These are phyloP conservation scores for Chlorella variabilis DNA, from an alignment of 163 green algal species.

Conservation along the genomic window DNA sequence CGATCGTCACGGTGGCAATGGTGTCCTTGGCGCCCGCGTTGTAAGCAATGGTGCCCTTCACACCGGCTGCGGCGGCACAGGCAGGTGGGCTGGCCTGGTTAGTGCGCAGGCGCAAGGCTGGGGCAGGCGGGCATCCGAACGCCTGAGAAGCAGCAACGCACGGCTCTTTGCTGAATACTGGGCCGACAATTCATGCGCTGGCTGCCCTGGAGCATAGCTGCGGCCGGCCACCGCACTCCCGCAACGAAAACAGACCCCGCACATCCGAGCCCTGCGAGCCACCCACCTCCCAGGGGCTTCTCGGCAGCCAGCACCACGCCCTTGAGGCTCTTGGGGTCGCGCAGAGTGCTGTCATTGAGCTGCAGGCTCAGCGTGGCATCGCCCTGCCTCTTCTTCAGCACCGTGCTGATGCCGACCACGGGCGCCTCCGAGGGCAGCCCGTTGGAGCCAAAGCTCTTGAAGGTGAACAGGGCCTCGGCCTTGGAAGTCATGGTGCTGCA, in stretches of 20 bases:
- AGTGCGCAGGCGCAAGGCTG: no score
- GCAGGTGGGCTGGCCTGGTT: background rate
- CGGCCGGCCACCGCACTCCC: background rate
- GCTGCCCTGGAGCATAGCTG: background rate
- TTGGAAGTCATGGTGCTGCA: constrained; percentile 37
- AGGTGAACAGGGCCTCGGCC: constrained; percentile 15
- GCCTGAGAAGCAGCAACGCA: no score
- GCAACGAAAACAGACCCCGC: no score
- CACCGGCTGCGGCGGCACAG: constrained; percentile 27
- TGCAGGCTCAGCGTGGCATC: constrained; percentile 36
- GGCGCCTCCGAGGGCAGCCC: background rate
- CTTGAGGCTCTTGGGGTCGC: constrained; percentile 13
- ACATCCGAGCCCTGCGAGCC: no score
- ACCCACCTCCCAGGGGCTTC: constrained; percentile 37
- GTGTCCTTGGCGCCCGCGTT: constrained; percentile 4
- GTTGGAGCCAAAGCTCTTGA: constrained; percentile 35
- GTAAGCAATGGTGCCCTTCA: constrained; percentile 38
- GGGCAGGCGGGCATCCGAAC: no score
- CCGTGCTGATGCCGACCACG: background rate
- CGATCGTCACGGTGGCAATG: constrained; percentile 8
- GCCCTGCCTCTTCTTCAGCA: constrained; percentile 23
- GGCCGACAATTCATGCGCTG: background rate
- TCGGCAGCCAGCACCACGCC: constrained; percentile 37
- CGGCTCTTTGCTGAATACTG: no score
- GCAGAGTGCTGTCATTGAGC: constrained; percentile 40